These are phyloP conservation scores for Fistulinella prunicolor DNA, from an alignment of 768 basidiomycete genomes.

Conservation along the genomic window DNA sequence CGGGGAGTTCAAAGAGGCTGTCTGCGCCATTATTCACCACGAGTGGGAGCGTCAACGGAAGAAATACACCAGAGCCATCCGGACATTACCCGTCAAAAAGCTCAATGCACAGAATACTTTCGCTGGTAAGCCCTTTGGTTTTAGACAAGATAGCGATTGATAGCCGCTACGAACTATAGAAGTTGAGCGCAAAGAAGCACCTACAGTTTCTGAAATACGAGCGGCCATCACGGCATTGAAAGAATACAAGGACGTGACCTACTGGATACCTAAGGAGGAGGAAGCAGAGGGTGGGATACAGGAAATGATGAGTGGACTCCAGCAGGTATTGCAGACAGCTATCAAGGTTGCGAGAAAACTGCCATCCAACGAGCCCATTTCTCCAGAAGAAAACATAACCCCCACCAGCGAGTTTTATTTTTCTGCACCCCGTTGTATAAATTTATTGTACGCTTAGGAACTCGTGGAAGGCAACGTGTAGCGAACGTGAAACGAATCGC, in stretches of 20 bases:
- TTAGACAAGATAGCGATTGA: not conserved
- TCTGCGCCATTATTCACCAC: not conserved
- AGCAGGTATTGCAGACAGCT: not conserved
- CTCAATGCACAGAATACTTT: not conserved
- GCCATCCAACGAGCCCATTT: not conserved
- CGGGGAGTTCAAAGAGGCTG: constrained; percentile 5
- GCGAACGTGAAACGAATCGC: not conserved
- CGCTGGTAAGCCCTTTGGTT: not conserved
- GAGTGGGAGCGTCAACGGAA: constrained; percentile 7
- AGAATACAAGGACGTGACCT: not conserved
- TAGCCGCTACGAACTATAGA: not conserved
- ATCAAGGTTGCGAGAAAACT: constrained; percentile 4
- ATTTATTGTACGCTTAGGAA: not conserved
- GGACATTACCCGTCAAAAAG: not conserved
- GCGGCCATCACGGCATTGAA: constrained; percentile 1
- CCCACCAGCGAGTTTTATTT: not conserved
- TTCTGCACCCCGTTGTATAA: too few relatives aligned
- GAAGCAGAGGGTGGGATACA: constrained; percentile 2
- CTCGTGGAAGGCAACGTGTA: not conserved
- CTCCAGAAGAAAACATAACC: not conserved
- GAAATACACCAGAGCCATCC: not conserved
- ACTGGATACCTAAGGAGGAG: constrained; percentile 8
- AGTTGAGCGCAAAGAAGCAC: constrained; percentile 3
- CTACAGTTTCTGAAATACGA: not conserved
- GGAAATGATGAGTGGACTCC: constrained; percentile 7